Percentiles rank a stretch among this genome's conserved stretches.
Conservation (phyloP, 1,284 basidiomycete genomes). For the Ustilago tritici region DNA sequence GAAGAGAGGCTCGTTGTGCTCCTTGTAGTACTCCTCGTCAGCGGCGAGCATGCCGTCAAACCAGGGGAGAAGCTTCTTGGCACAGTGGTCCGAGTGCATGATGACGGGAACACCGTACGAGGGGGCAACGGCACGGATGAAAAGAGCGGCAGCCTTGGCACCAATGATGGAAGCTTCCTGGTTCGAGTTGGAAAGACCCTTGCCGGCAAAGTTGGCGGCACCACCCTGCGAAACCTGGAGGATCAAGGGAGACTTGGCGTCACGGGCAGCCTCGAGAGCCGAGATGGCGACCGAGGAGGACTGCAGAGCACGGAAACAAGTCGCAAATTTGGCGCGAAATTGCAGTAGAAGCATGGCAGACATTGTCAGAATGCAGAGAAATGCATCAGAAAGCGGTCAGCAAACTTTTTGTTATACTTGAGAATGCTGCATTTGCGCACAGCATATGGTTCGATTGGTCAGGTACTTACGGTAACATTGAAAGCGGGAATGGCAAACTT, state of each 20-base stretch:
- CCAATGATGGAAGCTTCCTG: conserved; percentile 96
- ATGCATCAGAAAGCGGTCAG: conserved; percentile 1
- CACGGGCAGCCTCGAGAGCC: conserved; percentile 71
- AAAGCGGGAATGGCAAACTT: conserved; percentile 69
- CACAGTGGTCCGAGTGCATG: conserved; percentile 99
- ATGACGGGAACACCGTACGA: conserved; percentile 80
- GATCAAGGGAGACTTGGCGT: conserved; percentile 97
- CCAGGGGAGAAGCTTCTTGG: conserved; percentile 97
- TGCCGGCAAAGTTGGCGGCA: conserved; percentile 95
- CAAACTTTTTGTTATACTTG: not conserved
- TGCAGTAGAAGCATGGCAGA: not conserved
- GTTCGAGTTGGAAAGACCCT: conserved; percentile 92
- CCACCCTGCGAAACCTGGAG: conserved; percentile 98
- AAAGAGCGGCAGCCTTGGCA: conserved; percentile 91
- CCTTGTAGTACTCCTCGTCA: conserved; percentile 92
- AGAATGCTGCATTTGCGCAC: not conserved
- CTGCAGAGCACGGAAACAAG: conserved; percentile 12
- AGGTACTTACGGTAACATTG: conserved; percentile 64
- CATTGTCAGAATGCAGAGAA: not conserved
- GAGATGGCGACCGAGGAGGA: conserved; percentile 66
- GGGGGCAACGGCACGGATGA: conserved; percentile 84
- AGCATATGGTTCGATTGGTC: not conserved
- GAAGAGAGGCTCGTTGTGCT: conserved; percentile 89
- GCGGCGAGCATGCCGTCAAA: conserved; percentile 99
- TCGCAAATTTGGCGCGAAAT: not conserved